Evolutionary conservation across 2,329 filamentous ascomycete species (phyloP).

Genomic region (Cadophora luteo-olivacea): DNA sequence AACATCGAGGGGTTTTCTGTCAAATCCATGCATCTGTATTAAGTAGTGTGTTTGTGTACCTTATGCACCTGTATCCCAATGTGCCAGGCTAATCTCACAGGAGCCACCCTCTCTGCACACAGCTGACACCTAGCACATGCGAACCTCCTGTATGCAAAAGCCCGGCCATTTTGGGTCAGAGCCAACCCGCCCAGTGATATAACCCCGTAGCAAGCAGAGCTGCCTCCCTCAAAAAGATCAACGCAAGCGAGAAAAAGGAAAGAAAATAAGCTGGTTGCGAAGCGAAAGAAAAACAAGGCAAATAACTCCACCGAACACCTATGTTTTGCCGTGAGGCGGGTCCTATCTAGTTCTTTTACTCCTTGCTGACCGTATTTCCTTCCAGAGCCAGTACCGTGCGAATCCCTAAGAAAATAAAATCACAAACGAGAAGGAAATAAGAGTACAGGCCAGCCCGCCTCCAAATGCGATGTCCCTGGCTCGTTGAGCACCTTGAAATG

Average conservation of each 20-base stretch:
- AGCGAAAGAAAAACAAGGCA: slow-evolving; percentile 16
- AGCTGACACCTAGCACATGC: background rate
- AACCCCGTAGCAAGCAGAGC: background rate
- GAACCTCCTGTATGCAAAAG: slow-evolving; percentile 1
- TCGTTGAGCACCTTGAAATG: background rate
- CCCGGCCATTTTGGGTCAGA: background rate
- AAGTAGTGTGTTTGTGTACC: slow-evolving; percentile 3
- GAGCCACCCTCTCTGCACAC: slow-evolving; percentile 1
- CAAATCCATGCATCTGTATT: slow-evolving; percentile 16
- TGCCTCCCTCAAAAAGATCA: background rate
- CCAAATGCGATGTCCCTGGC: slow-evolving; percentile 9
- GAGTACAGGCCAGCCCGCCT: slow-evolving; percentile 28
- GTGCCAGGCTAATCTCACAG: slow-evolving; percentile 12
- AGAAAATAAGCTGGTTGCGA: slow-evolving; percentile 12
- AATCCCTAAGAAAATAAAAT: slow-evolving; percentile 19
- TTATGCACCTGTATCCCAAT: background rate
- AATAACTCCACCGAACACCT: slow-evolving; percentile 35
- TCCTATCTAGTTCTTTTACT: slow-evolving; percentile 40
- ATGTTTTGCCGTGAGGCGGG: slow-evolving; percentile 39
- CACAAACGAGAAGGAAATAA: slow-evolving; percentile 26
- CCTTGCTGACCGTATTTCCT: slow-evolving; percentile 24
- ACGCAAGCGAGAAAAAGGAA: slow-evolving; percentile 14
- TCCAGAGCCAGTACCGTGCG: slow-evolving; percentile 15
- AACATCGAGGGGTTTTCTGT: background rate
- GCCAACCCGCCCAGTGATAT: background rate